Evolutionary conservation across 345 rosid genomes (phyloP).

Genomic region (Excoecaria agallocha): DNA sequence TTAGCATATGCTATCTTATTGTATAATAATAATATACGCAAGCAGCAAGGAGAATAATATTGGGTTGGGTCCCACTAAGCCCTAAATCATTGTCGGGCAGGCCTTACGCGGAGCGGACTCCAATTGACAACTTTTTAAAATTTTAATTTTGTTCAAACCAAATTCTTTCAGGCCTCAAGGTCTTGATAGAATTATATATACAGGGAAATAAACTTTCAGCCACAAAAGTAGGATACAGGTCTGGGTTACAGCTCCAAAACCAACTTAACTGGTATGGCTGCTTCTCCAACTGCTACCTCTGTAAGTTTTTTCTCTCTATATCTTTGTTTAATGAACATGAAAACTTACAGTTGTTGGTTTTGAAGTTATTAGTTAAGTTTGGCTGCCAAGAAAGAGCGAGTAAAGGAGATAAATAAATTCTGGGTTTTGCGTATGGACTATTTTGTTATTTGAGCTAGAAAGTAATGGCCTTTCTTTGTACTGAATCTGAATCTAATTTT

Average conservation of each 20-base stretch:
- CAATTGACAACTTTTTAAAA: not conserved
- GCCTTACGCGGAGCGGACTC: not conserved
- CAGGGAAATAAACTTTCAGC: not conserved
- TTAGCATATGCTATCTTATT: too few relatives aligned
- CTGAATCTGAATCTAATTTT: not conserved
- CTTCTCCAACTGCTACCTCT: not conserved
- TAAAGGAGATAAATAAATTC: too few relatives aligned
- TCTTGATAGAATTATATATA: not conserved
- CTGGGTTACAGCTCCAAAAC: not conserved
- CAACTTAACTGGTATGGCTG: not conserved
- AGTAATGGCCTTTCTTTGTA: not conserved
- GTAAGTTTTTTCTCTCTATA: not conserved
- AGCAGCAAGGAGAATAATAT: too few relatives aligned
- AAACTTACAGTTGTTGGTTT: too few relatives aligned
- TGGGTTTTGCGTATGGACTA: not conserved
- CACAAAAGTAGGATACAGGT: slow-evolving; percentile 6
- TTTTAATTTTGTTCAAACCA: too few relatives aligned
- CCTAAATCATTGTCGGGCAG: not conserved
- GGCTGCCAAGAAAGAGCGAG: not conserved
- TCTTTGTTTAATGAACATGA: not conserved
- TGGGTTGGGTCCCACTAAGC: not conserved
- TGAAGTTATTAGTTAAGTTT: not conserved
- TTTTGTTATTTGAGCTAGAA: not conserved
- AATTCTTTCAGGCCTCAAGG: too few relatives aligned
- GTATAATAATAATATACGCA: too few relatives aligned